Evolutionary conservation across 1,284 basidiomycete genomes (phyloP), one percentile per base, ranked within the genome.

Genomic region (Microbotryum violaceum): DNA sequence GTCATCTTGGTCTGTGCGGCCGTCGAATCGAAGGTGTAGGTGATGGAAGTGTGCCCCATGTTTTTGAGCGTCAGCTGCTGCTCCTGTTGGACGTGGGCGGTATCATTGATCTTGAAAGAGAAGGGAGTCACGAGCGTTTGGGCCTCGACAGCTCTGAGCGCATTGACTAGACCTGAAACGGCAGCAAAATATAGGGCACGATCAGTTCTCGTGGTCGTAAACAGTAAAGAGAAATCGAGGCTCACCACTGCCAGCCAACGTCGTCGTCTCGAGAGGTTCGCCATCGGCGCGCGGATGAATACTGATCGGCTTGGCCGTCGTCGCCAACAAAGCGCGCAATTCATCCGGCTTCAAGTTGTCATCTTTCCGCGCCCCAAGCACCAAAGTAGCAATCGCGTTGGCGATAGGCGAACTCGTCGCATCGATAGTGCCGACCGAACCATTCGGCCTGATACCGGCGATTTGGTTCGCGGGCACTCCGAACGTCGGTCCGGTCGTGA

Each of bases 51-150:
- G 1, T 49, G 6, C 29, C 62, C 60, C 31, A 33, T 55, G 64
- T 68, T 68, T 10, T 57, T 56, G 56, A 78, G 77, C 73, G 71
- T 74, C 53, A 77, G 49, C 47, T 63, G 68, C 58, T 75, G 84
- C 75, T 70, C 56, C 56, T 74, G 70, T 56, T 76, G 73, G 71
- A 83, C 82, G 71, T 85, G 75, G 1, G 81, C 79, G 1, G 86
- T 88, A 73, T 88, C 86, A 72, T 88, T 89, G 57, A 87, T 75
- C 62, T 83, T 74, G 27, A 88, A 74, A 71, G 84, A 80, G 6
- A 81, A 78, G 4, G 84, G 85, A 4, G 79, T 79, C 37, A 88
- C 76, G 25, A 80, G 69, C 6, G 83, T 82, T 10, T 78, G 79
- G 4, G 80, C 76, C 64, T 81, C 78, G 54, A 87, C 75, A 0